Conservation (phyloP, 345 rosid species). For the Litchi chinensis region DNA sequence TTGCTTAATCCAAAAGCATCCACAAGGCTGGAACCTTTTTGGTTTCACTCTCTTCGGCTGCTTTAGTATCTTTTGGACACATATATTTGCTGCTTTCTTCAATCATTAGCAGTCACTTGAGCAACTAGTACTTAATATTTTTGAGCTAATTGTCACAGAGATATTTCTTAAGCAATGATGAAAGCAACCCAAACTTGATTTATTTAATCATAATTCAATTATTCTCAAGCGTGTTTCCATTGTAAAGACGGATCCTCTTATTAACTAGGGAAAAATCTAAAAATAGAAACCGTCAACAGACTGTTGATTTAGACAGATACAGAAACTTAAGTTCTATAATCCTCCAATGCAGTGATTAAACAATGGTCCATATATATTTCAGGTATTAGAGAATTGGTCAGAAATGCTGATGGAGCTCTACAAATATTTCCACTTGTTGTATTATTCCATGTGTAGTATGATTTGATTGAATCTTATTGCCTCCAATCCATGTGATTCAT, state of each 20-base stretch:
- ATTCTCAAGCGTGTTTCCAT: background rate
- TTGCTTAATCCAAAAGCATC: conserved; percentile 13
- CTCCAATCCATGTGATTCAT: background rate
- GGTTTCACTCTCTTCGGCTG: background rate
- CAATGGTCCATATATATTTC: background rate
- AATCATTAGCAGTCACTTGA: background rate
- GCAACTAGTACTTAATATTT: background rate
- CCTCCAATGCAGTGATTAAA: background rate
- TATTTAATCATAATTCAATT: background rate
- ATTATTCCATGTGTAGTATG: background rate
- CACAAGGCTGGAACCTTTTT: background rate
- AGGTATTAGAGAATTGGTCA: background rate
- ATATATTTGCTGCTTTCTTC: background rate
- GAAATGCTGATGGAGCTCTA: background rate
- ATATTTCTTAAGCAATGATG: background rate
- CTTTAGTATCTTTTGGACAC: too few relatives aligned
- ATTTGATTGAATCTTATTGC: background rate
- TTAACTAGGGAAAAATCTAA: background rate
- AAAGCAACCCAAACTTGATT: background rate
- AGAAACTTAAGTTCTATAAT: background rate
- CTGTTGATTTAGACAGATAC: conserved; percentile 1
- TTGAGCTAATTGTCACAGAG: background rate
- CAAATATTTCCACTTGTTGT: conserved; percentile 1
- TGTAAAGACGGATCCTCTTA: background rate
- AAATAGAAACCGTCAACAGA: background rate